Evolutionary conservation across 202 grass and related monocot species (phyloP).

Genomic region (Eragrostis tef): DNA sequence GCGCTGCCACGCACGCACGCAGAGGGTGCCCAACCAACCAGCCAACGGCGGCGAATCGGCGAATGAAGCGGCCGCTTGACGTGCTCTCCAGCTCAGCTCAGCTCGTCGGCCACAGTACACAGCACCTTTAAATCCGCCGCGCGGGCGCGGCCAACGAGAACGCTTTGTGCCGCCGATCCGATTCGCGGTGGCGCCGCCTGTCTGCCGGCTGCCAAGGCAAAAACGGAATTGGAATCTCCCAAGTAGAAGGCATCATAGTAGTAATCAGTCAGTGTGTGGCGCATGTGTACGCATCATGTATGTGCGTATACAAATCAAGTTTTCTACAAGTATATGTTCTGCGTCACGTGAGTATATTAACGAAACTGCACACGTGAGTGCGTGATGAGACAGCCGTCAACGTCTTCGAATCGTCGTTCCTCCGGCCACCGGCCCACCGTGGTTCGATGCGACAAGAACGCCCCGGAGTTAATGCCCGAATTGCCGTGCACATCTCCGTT

Average conservation of each 20-base stretch:
- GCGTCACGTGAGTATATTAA: background rate
- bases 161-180: background rate
- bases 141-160: background rate
- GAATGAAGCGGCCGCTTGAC: background rate
- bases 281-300: no score
- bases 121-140: background rate
- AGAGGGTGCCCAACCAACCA: background rate
- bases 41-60: background rate
- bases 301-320: background rate
- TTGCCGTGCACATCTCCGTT: slow-evolving; percentile 35
- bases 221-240: background rate
- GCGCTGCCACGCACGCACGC: background rate
- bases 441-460: background rate
- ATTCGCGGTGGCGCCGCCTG: background rate
- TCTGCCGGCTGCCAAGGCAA: background rate
- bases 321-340: background rate
- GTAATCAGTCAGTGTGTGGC: background rate
- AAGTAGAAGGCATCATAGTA: background rate
- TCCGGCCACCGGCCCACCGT: background rate
- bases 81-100: slow-evolving; percentile 26
- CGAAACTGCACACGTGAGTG: background rate
- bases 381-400: background rate
- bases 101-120: no score
- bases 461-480: slow-evolving; percentile 27
- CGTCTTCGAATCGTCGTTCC: background rate